Percentiles rank a stretch among this genome's conserved stretches.
Evolutionary conservation across 371 early-diverging fungal genomes (phyloP).

Genomic region (Parasitella parasitica): DNA sequence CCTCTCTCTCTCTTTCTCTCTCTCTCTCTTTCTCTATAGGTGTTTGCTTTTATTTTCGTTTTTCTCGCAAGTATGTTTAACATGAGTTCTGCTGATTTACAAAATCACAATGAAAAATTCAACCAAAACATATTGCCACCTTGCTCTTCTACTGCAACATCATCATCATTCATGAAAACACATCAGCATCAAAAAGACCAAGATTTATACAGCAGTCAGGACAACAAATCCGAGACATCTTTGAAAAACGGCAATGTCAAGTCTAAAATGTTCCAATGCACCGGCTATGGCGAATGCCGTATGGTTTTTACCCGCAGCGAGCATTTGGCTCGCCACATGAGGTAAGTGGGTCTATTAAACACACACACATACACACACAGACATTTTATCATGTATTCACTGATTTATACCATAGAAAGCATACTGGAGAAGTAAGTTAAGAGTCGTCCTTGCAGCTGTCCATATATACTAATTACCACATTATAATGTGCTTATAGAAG

Average conservation of each 20-base stretch:
- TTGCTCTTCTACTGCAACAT: neutral
- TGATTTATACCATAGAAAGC: conserved; percentile 34
- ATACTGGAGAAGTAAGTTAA: conserved; percentile 50
- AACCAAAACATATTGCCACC: neutral
- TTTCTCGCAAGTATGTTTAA: neutral
- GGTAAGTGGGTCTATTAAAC: neutral
- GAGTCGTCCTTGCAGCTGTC: too few species aligned
- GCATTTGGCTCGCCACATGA: conserved; percentile 46
- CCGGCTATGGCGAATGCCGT: conserved; percentile 51
- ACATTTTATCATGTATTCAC: neutral
- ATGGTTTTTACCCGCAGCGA: conserved; percentile 59
- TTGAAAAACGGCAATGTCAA: neutral
- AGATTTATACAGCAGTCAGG: conserved; percentile 8
- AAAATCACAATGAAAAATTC: conserved; percentile 4
- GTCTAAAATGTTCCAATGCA: conserved; percentile 44
- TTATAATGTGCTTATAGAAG: too few species aligned
- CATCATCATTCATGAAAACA: neutral
- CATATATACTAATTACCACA: too few species aligned
- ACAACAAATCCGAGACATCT: conserved; percentile 7
- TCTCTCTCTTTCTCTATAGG: neutral
- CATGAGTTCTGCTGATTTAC: conserved; percentile 10
- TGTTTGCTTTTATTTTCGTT: too few species aligned
- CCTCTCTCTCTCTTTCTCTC: neutral
- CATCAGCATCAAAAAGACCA: conserved; percentile 3
- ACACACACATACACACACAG: too few species aligned